phyloP scores from a whole-genome alignment of 2,329 filamentous ascomycete genomes.

The Rachicladosporium sp. region DNA sequence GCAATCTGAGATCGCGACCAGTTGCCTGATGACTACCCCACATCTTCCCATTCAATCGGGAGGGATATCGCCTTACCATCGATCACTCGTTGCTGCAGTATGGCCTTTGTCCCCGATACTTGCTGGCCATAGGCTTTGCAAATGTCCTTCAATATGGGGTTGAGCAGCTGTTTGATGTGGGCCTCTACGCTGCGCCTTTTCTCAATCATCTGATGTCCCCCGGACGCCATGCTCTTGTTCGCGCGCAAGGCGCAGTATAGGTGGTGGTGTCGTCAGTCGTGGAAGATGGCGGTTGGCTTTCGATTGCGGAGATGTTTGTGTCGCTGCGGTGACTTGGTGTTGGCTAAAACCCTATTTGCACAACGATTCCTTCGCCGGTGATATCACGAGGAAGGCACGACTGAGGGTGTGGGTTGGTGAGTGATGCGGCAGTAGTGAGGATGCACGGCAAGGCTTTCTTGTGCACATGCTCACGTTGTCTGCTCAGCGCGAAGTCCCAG shows the following conservation, averaged over 20 bases:
- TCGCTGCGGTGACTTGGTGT: background rate
- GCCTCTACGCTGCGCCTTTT: conserved; percentile 17
- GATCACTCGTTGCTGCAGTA: conserved; percentile 67
- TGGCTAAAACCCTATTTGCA: background rate
- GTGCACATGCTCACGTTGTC: too few species aligned
- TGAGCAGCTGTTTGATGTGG: conserved; percentile 41
- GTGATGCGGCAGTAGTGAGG: too few species aligned
- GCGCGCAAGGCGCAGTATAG: background rate
- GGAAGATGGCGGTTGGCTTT: background rate
- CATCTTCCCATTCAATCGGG: too few species aligned
- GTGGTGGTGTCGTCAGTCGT: background rate
- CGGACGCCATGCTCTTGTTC: conserved; percentile 16
- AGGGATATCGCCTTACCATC: conserved; percentile 41
- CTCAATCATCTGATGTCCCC: conserved; percentile 29
- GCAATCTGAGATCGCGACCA: too few species aligned
- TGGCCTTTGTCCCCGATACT: conserved; percentile 73
- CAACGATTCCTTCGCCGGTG: background rate
- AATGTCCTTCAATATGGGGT: conserved; percentile 61
- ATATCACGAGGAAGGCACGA: background rate
- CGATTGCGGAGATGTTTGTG: background rate
- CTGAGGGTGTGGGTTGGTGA: background rate
- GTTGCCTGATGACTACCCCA: too few species aligned
- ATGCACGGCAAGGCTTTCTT: too few species aligned
- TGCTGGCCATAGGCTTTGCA: conserved; percentile 62
- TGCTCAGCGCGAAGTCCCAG: too few species aligned